Evolutionary conservation across 306 rosid genomes (phyloP).

Genomic region (Comarum palustre): DNA sequence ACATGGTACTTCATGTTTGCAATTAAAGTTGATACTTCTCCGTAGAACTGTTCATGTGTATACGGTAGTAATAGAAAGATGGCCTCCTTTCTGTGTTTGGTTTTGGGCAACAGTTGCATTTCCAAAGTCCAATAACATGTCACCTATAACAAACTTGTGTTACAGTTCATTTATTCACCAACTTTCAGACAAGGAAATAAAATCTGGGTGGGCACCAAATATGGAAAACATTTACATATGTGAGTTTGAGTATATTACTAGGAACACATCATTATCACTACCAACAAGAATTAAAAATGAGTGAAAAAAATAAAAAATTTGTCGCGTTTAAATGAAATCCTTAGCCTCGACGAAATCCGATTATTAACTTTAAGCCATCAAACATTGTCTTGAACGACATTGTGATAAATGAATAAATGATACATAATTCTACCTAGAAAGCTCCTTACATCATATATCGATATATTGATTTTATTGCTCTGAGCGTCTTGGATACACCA

Average conservation of each 20-base stretch:
- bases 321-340: no score
- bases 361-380: no score
- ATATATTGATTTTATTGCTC: no score
- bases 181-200: neutral
- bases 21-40: neutral
- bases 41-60: neutral
- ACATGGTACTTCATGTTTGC: neutral
- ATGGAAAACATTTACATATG: neutral
- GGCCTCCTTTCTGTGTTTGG: neutral
- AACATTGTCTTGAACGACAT: no score
- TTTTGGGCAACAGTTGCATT: conserved; percentile 9
- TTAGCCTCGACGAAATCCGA: no score
- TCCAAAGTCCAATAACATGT: neutral
- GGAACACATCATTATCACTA: neutral
- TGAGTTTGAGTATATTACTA: neutral
- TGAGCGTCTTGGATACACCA: no score
- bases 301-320: no score
- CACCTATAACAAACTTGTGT: neutral
- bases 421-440: no score
- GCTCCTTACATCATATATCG: no score
- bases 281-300: no score
- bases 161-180: neutral
- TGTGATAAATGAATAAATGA: no score
- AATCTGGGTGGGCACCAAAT: neutral
- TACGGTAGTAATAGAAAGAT: neutral